Conservation (phyloP, 1,284 basidiomycete genomes). For the Rhodotorula mucilaginosa region DNA sequence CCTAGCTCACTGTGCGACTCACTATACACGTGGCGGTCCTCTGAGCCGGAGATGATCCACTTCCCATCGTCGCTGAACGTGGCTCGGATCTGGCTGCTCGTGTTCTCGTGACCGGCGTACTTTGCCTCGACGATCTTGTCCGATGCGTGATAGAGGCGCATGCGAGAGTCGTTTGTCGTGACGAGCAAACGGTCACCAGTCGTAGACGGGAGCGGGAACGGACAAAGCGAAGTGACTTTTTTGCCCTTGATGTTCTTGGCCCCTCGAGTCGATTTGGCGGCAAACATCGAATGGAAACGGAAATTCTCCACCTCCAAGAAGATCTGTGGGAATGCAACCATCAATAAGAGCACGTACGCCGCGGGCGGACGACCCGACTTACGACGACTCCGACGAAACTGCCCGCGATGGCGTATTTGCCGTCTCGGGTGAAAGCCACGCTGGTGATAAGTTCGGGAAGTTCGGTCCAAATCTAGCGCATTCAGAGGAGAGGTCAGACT, state of each 20-base stretch:
- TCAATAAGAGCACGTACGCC: not conserved
- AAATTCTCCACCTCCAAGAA: constrained; percentile 47
- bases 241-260: constrained; percentile 47
- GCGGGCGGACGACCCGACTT: not conserved
- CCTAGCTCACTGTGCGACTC: not conserved
- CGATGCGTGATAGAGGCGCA: constrained; percentile 47
- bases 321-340: constrained; percentile 27
- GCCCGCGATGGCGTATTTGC: constrained; percentile 47
- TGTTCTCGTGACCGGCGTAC: constrained; percentile 43
- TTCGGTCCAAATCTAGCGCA: constrained; percentile 41
- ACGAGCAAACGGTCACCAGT: constrained; percentile 47
- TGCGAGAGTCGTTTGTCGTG: constrained; percentile 50
- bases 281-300: constrained; percentile 43
- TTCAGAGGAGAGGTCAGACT: not conserved
- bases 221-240: constrained; percentile 50
- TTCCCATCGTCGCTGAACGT: constrained; percentile 45
- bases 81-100: constrained; percentile 48
- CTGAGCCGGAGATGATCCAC: constrained; percentile 48
- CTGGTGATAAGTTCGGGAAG: constrained; percentile 50
- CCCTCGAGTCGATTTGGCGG: constrained; percentile 44
- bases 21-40: constrained; percentile 42
- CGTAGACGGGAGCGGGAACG: constrained; percentile 37
- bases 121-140: constrained; percentile 42
- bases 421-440: constrained; percentile 48
- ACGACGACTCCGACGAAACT: constrained; percentile 46